Percentiles rank a stretch among this genome's conserved stretches.
phyloP scores from a whole-genome alignment of 371 early-diverging fungal species.

The Vairimorpha ceranae region DNA sequence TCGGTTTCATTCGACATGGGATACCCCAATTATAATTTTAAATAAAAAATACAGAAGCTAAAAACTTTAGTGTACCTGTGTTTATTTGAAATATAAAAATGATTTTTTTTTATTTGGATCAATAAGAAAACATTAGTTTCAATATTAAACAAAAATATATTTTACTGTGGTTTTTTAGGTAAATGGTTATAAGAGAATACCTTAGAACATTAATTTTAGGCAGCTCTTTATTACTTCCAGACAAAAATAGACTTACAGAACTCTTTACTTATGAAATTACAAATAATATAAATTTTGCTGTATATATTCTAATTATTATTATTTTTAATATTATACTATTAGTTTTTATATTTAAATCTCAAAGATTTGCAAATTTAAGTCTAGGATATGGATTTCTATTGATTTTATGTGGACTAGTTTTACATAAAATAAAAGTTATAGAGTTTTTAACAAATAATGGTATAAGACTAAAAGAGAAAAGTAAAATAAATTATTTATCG shows the following conservation, averaged over 20 bases:
- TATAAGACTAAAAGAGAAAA: too few species aligned
- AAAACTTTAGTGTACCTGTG: background rate
- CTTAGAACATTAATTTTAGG: background rate
- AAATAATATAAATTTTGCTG: background rate
- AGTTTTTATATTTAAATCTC: background rate
- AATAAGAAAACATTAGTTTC: too few species aligned
- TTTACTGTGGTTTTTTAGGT: too few species aligned
- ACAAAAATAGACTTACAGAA: background rate
- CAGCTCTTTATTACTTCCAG: background rate
- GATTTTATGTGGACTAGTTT: slow-evolving; percentile 23
- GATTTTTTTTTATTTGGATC: too few species aligned
- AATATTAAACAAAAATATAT: background rate
- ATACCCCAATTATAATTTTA: slow-evolving; percentile 14
- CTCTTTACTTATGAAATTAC: background rate
- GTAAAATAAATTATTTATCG: too few species aligned
- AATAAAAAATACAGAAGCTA: background rate
- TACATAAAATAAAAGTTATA: slow-evolving; percentile 19
- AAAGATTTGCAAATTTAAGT: background rate
- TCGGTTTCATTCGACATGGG: slow-evolving; percentile 41
- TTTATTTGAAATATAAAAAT: too few species aligned
- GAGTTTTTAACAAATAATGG: background rate
- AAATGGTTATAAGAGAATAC: background rate
- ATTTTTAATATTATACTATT: background rate
- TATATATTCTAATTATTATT: slow-evolving; percentile 1
- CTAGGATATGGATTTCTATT: slow-evolving; percentile 16